A percentile compares a stretch with the other conserved stretches of the same genome.
These are phyloP conservation scores for Echeveria elegans DNA, from an alignment of 164 flowering plant species.

Conservation along the genomic window DNA sequence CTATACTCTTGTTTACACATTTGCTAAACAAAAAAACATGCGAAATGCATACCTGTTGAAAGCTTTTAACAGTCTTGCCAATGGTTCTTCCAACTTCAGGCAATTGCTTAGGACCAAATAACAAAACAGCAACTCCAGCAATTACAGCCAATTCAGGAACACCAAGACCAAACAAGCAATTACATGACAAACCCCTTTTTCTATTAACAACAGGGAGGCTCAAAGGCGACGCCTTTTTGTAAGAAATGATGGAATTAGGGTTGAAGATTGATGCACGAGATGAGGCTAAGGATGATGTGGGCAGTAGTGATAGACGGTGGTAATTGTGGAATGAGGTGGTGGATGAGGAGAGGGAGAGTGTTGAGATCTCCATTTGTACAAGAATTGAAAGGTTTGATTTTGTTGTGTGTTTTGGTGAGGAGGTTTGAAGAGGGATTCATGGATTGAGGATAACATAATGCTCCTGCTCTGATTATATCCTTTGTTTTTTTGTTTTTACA, in stretches of 20 bases:
- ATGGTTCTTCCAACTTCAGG: slow-evolving; percentile 81
- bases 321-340: too few relatives aligned
- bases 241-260: neutral
- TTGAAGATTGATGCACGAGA: neutral
- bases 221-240: neutral
- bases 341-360: neutral
- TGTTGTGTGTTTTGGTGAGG: too few relatives aligned
- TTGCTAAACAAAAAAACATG: neutral
- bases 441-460: too few relatives aligned
- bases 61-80: slow-evolving; percentile 91
- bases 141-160: slow-evolving; percentile 90
- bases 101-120: slow-evolving; percentile 88
- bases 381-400: neutral
- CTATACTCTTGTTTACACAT: neutral
- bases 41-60: slow-evolving; percentile 56
- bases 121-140: slow-evolving; percentile 80
- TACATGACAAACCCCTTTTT: slow-evolving; percentile 39
- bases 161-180: slow-evolving; percentile 78
- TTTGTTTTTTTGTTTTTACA: too few relatives aligned
- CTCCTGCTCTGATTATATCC: too few relatives aligned
- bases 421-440: too few relatives aligned
- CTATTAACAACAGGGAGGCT: neutral
- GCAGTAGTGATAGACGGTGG: neutral
- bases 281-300: neutral
- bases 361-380: slow-evolving; percentile 1